Base-by-base conservation (phyloP, 2,329 filamentous ascomycete genomes). In the Chaetomium sp. region DNA sequence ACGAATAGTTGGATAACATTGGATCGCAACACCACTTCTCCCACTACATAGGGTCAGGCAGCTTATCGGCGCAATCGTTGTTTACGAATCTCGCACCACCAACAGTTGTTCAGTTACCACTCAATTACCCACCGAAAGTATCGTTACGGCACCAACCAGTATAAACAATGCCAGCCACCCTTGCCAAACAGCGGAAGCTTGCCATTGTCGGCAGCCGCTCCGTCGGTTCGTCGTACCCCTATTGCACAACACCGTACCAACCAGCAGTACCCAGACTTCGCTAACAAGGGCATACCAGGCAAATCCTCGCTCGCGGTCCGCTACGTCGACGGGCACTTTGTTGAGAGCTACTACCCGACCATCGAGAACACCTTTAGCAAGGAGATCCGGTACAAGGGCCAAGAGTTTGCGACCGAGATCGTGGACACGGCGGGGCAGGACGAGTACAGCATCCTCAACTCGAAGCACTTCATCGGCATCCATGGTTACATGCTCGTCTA, bases 321-420 rank as follows among this genome's bases (percentile, higher is more conserved):
- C 70, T 97, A 94, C 69, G 92, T 96, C 69, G 94, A 99, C 71
- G 91, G 91, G 60, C 91, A 96, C 75, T 99, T 99, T 70, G 92
- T 99, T 68, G 94, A 99, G 73, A 95, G 89, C 72, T 99, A 99
- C 75, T 99, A 99, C 72, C 94, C 94, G 38, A 99, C 94, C 42
- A 97, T 99, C 68, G 94, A 99, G 73, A 99, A 97, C 72, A 97
- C 92, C 2, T 99, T 99, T 71, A 95, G 88, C 78, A 95, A 95
- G 72, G 86, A 91, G 64, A 96, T 99, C 71, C 88, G 89, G 66
- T 87, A 88, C 72, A 95, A 94, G 73, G 87, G 88, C 50, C 90
- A 96, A 72, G 94, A 97, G 63, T 99, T 86, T 72, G 85, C 89
- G 51, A 96, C 91, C 10, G 94, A 99, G 76, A 97, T 99, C 67